phyloP scores from a whole-genome alignment of 495 filamentous ascomycete genomes.

The Talaromyces adpressus region DNA sequence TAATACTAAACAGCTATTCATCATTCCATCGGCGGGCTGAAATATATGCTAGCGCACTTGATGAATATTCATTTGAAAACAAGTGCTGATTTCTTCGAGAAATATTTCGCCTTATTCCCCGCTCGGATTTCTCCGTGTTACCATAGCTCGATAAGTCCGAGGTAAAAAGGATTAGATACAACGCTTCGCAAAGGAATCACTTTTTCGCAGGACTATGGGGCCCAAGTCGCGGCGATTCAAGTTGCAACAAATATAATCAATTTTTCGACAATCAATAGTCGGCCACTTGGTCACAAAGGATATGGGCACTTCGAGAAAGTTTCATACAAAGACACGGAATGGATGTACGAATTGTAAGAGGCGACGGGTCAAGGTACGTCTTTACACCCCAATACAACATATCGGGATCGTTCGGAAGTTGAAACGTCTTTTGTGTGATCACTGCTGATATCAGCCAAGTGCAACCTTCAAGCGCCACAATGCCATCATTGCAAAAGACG shows the following conservation, averaged over 20 bases:
- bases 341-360: constrained; percentile 54
- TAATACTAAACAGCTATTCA: background rate
- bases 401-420: no score
- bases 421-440: background rate
- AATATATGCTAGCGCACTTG: background rate
- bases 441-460: constrained; percentile 1
- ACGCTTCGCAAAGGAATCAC: background rate
- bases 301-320: constrained; percentile 13
- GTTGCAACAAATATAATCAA: background rate
- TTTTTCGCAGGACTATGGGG: background rate
- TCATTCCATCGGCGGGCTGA: background rate
- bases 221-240: background rate
- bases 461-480: constrained; percentile 10
- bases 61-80: background rate
- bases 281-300: background rate
- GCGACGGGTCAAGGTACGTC: constrained; percentile 46
- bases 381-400: background rate
- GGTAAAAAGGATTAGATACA: background rate
- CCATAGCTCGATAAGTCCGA: background rate
- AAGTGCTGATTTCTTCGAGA: background rate
- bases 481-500: constrained; percentile 9
- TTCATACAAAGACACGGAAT: constrained; percentile 49
- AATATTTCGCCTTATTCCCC: background rate
- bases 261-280: background rate
- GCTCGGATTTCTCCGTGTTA: background rate